A percentile compares a stretch with the other conserved stretches of the same genome.
These are phyloP conservation scores for Russula foetens DNA, from an alignment of 768 basidiomycete genomes.

Conservation along the genomic window DNA sequence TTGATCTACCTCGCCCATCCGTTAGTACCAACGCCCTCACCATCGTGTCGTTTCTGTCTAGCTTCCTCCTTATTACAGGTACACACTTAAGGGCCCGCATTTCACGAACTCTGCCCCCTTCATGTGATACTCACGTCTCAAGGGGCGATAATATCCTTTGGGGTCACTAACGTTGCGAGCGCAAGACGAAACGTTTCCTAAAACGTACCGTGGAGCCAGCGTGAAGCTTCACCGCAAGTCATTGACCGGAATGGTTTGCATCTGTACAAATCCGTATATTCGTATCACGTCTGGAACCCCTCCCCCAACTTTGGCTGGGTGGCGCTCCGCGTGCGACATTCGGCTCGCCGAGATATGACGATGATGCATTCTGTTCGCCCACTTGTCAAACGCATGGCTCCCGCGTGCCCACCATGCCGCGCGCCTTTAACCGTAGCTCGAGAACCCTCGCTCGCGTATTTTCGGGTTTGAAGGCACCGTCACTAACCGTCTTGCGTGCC, in stretches of 20 bases:
- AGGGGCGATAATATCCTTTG: neutral
- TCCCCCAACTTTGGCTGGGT: conserved; percentile 2
- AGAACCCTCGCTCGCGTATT: neutral
- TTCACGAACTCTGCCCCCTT: neutral
- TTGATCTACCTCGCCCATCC: conserved; percentile 9
- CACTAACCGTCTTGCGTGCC: neutral
- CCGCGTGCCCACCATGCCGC: neutral
- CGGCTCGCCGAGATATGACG: neutral
- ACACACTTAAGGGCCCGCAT: neutral
- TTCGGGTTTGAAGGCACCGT: neutral
- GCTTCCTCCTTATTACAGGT: neutral
- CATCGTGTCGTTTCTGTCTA: neutral
- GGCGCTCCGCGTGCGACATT: conserved; percentile 10
- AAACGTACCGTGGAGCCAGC: conserved; percentile 6
- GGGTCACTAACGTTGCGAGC: conserved; percentile 6
- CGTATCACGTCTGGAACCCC: neutral
- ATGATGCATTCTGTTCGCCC: conserved; percentile 5
- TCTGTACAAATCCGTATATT: conserved; percentile 13
- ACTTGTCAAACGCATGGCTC: neutral
- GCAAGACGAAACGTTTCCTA: conserved; percentile 4
- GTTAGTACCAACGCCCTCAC: neutral
- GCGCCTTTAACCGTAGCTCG: neutral
- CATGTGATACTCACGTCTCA: neutral
- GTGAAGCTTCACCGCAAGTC: conserved; percentile 3
- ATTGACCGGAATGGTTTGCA: conserved; percentile 5